A percentile compares a stretch with the other conserved stretches of the same genome.
phyloP scores from a whole-genome alignment of 192 early-diverging fungal genomes.

The Entomortierella chlamydospora region DNA sequence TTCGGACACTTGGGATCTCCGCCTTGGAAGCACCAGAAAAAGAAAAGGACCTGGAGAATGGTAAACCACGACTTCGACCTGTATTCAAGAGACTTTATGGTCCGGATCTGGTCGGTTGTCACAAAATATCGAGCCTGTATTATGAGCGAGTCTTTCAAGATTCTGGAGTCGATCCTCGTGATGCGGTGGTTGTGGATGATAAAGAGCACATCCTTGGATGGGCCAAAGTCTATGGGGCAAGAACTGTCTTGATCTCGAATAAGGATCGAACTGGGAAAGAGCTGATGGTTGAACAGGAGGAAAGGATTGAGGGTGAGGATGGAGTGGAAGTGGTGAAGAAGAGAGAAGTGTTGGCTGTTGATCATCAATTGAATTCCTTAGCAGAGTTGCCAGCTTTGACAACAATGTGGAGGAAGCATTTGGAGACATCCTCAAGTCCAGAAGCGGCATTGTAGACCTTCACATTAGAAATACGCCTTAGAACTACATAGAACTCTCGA shows the following conservation, averaged over 20 bases:
- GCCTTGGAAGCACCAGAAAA: not conserved
- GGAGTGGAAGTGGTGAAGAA: not conserved
- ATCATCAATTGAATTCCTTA: conserved; percentile 32
- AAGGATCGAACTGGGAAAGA: conserved; percentile 31
- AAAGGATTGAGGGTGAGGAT: not conserved
- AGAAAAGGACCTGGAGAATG: not conserved
- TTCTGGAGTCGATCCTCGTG: conserved; percentile 16
- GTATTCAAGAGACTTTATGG: conserved; percentile 41
- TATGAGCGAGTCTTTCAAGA: conserved; percentile 26
- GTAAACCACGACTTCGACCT: not conserved
- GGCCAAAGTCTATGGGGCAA: conserved; percentile 36
- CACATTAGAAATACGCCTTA: too few species aligned
- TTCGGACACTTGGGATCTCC: conserved; percentile 23
- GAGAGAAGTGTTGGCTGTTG: conserved; percentile 22
- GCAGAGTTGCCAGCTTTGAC: conserved; percentile 31
- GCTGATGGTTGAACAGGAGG: conserved; percentile 19
- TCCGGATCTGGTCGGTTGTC: conserved; percentile 24
- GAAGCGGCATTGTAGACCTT: too few species aligned
- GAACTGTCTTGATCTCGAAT: conserved; percentile 36
- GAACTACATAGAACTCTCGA: too few species aligned
- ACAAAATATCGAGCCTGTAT: conserved; percentile 28
- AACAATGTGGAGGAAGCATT: conserved; percentile 14
- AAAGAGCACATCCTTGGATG: conserved; percentile 41
- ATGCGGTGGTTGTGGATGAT: conserved; percentile 41
- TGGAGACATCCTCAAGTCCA: not conserved